Evolutionary conservation across 805 yeast species (phyloP).

Genomic region (Pichia pseudocactophila): DNA sequence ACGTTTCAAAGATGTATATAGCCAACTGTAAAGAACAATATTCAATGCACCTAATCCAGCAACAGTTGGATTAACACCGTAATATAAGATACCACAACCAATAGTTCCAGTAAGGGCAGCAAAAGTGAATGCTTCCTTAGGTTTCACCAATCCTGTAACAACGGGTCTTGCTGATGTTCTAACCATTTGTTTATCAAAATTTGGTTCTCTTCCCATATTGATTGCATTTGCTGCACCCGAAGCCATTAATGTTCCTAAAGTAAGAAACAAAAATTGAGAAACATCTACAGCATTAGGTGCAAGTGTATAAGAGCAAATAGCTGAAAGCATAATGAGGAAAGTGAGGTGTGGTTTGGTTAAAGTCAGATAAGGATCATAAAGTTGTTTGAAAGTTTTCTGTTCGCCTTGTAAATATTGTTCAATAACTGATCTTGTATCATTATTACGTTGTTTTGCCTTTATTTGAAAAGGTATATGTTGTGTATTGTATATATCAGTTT

Average conservation of each 20-base stretch:
- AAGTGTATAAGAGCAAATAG: constrained; percentile 88
- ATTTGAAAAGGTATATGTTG: constrained; percentile 49
- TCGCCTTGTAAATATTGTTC: constrained; percentile 21
- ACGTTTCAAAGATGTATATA: constrained; percentile 85
- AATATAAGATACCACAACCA: constrained; percentile 60
- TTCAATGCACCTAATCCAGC: constrained; percentile 73
- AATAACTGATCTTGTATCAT: constrained; percentile 15
- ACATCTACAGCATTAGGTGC: constrained; percentile 78
- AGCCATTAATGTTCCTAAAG: constrained; percentile 77
- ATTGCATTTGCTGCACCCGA: constrained; percentile 96
- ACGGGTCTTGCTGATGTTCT: constrained; percentile 87
- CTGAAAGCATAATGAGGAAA: constrained; percentile 77
- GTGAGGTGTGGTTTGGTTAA: constrained; percentile 89
- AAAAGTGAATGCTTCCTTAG: constrained; percentile 70
- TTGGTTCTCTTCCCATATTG: constrained; percentile 95
- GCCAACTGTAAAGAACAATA: constrained; percentile 78
- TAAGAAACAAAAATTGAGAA: constrained; percentile 58
- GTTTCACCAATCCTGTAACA: constrained; percentile 69
- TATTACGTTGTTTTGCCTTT: constrained; percentile 28
- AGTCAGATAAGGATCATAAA: constrained; percentile 58
- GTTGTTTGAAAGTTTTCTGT: constrained; percentile 27
- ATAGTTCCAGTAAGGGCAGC: constrained; percentile 65
- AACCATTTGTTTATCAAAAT: constrained; percentile 77
- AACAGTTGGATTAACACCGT: constrained; percentile 82
- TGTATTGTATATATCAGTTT: not conserved